Base-by-base conservation (phyloP, 192 early-diverging fungal genomes). In the Nowakowskiella sp. region DNA sequence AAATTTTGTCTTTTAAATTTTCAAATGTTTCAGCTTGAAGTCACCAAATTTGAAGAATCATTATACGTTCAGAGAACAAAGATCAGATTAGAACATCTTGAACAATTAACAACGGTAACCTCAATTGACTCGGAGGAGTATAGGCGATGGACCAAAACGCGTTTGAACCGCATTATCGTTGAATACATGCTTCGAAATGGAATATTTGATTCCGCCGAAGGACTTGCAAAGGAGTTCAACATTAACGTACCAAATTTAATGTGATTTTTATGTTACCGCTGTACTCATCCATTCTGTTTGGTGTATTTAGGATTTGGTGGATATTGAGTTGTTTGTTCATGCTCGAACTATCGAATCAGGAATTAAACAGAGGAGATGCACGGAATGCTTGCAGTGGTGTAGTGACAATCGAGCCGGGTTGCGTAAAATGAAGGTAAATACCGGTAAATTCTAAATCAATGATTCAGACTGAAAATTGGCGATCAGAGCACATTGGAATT, bases 151-250 rank as follows among this genome's bases (percentile, higher is more conserved):
- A 85, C 84, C 50, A 80, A 86, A 36, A 78, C 79, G 3, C 80
- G 93, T 6, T 65, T 98, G 22, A 83, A 94, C 65, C 78, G 92
- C 10, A 74, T 97, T 24, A 66, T 99, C 52, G 87, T 91, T 1
- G 97, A 99, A 64, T 99, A 94, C 64, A 82, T 99, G 85, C 72
- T 97, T 23, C 74, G 97, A 51, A 83, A 84, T 24, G 92, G 92
- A 4, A 87, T 82, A 44, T 76, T 74, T 23, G 67, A 84, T 1
- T 83, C 93, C 6, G 93, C 97, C 1, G 62, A 74, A 29, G 63
- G 62, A 49, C 63, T 97, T 36, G 77, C 83, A 6, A 69, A 39
- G 13, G 13, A 86, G 68, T 87, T 87, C 61, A 44, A 50, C 19
- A 6, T 4, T 28, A 44, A 4, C 47, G 33, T 10, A 32, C 10